These are phyloP conservation scores for Lecanicillium sp. DNA, from an alignment of 2,329 filamentous ascomycete species.

Conservation along the genomic window DNA sequence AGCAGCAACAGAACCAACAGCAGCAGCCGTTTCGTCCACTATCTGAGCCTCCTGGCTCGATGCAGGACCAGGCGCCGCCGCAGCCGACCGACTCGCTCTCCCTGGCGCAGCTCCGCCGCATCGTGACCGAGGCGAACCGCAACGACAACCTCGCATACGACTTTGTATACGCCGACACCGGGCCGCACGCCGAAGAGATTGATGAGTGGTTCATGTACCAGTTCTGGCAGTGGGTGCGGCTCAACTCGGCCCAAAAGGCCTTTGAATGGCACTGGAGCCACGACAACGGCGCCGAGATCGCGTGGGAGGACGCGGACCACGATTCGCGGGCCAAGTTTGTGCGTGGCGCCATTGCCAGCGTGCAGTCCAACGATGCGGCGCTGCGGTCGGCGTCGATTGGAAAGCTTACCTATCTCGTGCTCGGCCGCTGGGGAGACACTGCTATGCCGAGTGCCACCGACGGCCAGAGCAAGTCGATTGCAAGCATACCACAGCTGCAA, in stretches of 20 bases:
- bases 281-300: constrained; percentile 27
- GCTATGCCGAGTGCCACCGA: constrained; percentile 41
- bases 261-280: constrained; percentile 72
- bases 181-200: constrained; percentile 75
- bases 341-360: constrained; percentile 37
- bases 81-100: constrained; percentile 62
- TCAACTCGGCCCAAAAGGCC: constrained; percentile 65
- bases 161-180: constrained; percentile 70
- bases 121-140: constrained; percentile 67
- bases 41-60: neutral
- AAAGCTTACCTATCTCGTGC: constrained; percentile 51
- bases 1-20: constrained; percentile 14
- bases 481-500: constrained; percentile 48
- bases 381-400: constrained; percentile 47
- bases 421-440: constrained; percentile 65
- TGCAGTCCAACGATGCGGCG: constrained; percentile 37
- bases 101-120: constrained; percentile 62
- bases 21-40: constrained; percentile 12
- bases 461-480: constrained; percentile 38
- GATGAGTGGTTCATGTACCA: constrained; percentile 98
- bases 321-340: constrained; percentile 52
- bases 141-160: constrained; percentile 70
- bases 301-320: constrained; percentile 61
- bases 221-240: constrained; percentile 73
- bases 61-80: constrained; percentile 26